Conservation (phyloP, 495 filamentous ascomycete species). For the Daldinia vernicosa region DNA sequence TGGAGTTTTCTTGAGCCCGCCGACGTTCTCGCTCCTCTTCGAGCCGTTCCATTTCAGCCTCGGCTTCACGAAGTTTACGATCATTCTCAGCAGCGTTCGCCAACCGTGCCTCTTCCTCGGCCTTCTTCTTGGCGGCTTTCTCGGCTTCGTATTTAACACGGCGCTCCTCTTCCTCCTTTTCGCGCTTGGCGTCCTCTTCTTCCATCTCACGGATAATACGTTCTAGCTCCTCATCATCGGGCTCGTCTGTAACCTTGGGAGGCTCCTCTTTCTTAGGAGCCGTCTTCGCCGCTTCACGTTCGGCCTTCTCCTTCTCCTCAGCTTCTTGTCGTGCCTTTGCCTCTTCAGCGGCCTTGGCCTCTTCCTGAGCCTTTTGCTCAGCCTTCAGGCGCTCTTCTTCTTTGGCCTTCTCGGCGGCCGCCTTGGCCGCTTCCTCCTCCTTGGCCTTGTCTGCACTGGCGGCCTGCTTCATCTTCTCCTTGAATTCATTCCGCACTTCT, state of each 20-base stretch:
- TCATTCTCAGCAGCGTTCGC: slow-evolving; percentile 62
- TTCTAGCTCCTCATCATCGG: slow-evolving; percentile 54
- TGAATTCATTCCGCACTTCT: slow-evolving; percentile 61
- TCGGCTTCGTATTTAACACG: slow-evolving; percentile 63
- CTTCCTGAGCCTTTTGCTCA: slow-evolving; percentile 71
- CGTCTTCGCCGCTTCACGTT: slow-evolving; percentile 54
- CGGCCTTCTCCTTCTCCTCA: slow-evolving; percentile 58
- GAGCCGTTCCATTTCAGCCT: slow-evolving; percentile 64
- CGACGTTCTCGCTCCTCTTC: slow-evolving; percentile 65
- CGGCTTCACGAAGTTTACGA: slow-evolving; percentile 63
- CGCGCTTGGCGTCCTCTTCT: slow-evolving; percentile 61
- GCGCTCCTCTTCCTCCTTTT: slow-evolving; percentile 59
- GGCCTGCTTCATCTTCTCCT: slow-evolving; percentile 58
- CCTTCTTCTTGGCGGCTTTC: slow-evolving; percentile 68
- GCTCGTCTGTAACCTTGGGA: slow-evolving; percentile 48
- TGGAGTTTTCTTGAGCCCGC: slow-evolving; percentile 46
- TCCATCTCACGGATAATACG: slow-evolving; percentile 63
- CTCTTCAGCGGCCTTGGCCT: slow-evolving; percentile 74
- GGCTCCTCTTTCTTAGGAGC: slow-evolving; percentile 54
- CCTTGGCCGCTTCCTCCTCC: slow-evolving; percentile 59
- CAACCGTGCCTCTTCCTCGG: slow-evolving; percentile 59
- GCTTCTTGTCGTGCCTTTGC: slow-evolving; percentile 65
- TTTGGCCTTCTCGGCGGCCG: slow-evolving; percentile 45
- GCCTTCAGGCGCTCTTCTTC: slow-evolving; percentile 41
- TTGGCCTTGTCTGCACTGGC: slow-evolving; percentile 52